phyloP scores from a whole-genome alignment of 2,329 filamentous ascomycete species.

The Paracoccidioides lutzii region DNA sequence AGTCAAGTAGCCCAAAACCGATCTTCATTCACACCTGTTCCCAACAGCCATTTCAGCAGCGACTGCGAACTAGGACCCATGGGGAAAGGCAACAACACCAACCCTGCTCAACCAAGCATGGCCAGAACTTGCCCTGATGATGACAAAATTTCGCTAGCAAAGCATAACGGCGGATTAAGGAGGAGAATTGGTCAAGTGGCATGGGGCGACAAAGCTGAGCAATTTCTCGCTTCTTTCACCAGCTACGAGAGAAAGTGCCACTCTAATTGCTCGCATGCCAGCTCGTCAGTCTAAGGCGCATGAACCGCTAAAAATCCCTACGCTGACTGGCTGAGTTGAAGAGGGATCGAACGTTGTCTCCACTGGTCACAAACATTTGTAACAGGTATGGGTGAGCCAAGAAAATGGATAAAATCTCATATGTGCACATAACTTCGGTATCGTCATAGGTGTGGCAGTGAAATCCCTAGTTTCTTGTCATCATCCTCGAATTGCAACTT shows the following conservation, averaged over 20 bases:
- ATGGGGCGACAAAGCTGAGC: not conserved
- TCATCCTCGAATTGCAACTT: not conserved
- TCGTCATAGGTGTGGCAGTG: slow-evolving; percentile 1
- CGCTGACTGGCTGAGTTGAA: too few relatives aligned
- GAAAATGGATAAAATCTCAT: not conserved
- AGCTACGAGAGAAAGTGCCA: not conserved
- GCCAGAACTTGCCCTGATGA: not conserved
- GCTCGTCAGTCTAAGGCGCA: too few relatives aligned
- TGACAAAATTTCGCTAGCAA: not conserved
- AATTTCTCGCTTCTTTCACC: not conserved
- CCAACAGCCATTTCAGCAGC: not conserved
- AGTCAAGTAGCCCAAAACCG: not conserved
- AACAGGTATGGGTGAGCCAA: not conserved
- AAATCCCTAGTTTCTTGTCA: not conserved
- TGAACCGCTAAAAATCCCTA: too few relatives aligned
- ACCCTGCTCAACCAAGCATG: not conserved
- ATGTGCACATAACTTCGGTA: not conserved
- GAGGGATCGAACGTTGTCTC: too few relatives aligned
- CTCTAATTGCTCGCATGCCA: not conserved
- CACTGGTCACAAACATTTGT: too few relatives aligned
- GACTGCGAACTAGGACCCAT: not conserved
- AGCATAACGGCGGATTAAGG: not conserved
- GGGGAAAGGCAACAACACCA: not conserved
- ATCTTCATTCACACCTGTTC: not conserved
- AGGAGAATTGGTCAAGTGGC: not conserved